Conservation (phyloP, 176 grass and related monocot genomes). For the Bothriochloa decipiens region DNA sequence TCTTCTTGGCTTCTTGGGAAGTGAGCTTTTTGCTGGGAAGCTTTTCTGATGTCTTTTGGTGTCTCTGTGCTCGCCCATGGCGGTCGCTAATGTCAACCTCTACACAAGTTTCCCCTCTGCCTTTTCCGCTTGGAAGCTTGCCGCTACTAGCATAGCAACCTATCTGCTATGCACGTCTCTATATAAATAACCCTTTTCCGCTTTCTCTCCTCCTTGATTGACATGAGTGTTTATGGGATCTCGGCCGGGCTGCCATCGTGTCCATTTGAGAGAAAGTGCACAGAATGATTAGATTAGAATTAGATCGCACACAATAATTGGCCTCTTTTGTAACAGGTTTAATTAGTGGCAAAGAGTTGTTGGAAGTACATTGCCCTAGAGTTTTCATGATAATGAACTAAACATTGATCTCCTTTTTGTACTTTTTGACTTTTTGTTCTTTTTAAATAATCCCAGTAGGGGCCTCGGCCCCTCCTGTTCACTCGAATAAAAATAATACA, state of each 20-base stretch:
- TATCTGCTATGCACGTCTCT: conserved; percentile 4
- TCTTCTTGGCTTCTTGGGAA: neutral
- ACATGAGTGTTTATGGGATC: conserved; percentile 51
- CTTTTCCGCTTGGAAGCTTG: conserved; percentile 45
- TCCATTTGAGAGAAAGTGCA: conserved; percentile 23
- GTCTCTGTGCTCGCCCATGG: neutral
- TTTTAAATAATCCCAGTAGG: too few species aligned
- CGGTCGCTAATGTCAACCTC: conserved; percentile 8
- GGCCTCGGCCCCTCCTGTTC: too few species aligned
- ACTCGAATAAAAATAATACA: too few species aligned
- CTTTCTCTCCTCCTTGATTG: conserved; percentile 47
- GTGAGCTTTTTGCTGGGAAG: neutral
- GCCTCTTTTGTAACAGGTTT: neutral
- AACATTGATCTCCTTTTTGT: neutral
- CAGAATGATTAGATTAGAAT: neutral
- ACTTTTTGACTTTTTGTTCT: too few species aligned
- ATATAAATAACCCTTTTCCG: neutral
- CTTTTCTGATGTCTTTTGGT: neutral
- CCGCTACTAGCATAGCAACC: conserved; percentile 10
- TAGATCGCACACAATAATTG: neutral
- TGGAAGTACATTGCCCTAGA: too few species aligned
- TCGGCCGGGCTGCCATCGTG: conserved; percentile 11
- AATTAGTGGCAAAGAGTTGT: neutral
- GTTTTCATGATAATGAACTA: too few species aligned
- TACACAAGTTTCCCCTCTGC: neutral